Percentiles rank a stretch among this genome's conserved stretches.
Conservation (phyloP, 2,329 filamentous ascomycete genomes). For the Bipolaris bicolor region DNA sequence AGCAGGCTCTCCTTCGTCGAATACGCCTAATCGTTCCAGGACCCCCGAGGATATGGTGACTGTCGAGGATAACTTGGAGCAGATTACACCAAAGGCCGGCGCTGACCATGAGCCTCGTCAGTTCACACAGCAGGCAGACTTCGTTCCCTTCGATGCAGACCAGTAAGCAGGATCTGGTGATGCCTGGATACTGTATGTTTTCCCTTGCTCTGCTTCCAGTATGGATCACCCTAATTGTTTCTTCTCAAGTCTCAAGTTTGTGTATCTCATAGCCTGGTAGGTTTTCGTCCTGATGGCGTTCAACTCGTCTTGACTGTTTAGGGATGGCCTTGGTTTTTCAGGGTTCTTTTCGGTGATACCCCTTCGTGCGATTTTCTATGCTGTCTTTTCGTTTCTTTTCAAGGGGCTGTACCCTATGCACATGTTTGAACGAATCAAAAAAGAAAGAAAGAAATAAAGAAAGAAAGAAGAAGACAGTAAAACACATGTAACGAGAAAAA, state of each 20-base stretch:
- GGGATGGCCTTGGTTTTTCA: conserved; percentile 23
- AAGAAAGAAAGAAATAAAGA: conserved; percentile 12
- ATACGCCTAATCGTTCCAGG: conserved; percentile 7
- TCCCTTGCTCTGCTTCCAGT: conserved; percentile 10
- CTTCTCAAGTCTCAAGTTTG: conserved; percentile 18
- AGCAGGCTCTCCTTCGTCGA: conserved; percentile 7
- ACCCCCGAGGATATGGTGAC: conserved; percentile 15
- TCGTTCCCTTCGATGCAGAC: conserved; percentile 33
- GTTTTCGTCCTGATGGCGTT: conserved; percentile 17
- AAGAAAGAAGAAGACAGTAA: conserved; percentile 5
- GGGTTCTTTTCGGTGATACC: conserved; percentile 34
- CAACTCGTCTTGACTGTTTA: conserved; percentile 20
- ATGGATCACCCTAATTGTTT: conserved; percentile 21
- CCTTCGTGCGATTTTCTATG: conserved; percentile 23
- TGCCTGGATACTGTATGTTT: conserved; percentile 23
- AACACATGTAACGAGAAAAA: conserved; percentile 24
- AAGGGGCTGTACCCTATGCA: conserved; percentile 2
- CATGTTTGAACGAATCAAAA: not conserved
- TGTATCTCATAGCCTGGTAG: conserved; percentile 23
- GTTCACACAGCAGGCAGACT: conserved; percentile 42
- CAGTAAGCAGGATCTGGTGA: conserved; percentile 18
- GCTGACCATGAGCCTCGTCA: conserved; percentile 19
- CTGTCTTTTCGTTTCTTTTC: conserved; percentile 12
- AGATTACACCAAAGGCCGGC: conserved; percentile 2
- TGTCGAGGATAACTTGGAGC: conserved; percentile 6